A percentile compares a stretch with the other conserved stretches of the same genome.
Conservation (phyloP, 106 monocot genomes). For the Dendrobium huoshanense region DNA sequence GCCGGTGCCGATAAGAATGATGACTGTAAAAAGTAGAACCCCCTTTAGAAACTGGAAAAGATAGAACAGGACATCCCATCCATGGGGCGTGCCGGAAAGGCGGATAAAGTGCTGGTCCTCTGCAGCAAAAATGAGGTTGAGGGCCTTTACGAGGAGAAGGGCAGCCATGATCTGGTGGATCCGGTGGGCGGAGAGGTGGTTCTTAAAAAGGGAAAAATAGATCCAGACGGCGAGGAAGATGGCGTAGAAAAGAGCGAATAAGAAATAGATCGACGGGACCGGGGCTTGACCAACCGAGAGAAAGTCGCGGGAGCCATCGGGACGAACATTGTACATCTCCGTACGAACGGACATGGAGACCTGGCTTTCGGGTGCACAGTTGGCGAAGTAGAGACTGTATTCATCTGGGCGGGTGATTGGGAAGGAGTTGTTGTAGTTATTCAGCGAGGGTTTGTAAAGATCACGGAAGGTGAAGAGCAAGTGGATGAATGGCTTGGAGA, state of each 20-base stretch:
- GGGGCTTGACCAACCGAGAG: constrained; percentile 67
- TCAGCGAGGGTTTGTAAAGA: constrained; percentile 10
- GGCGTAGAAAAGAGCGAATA: constrained; percentile 55
- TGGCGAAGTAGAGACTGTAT: constrained; percentile 73
- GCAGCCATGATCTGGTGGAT: constrained; percentile 84
- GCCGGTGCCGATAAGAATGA: constrained; percentile 85
- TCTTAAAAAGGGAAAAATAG: constrained; percentile 43
- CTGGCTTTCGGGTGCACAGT: constrained; percentile 36
- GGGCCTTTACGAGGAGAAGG: constrained; percentile 51
- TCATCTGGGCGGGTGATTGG: constrained; percentile 62
- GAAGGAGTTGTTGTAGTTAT: constrained; percentile 33
- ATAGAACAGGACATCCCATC: constrained; percentile 92
- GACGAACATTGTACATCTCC: constrained; percentile 56
- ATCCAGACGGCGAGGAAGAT: constrained; percentile 58
- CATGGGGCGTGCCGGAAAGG: constrained; percentile 78
- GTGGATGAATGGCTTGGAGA: constrained; percentile 42
- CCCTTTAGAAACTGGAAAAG: constrained; percentile 85
- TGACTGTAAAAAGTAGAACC: constrained; percentile 80
- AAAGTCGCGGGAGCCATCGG: constrained; percentile 44
- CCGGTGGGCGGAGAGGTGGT: constrained; percentile 45
- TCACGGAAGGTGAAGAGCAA: constrained; percentile 59
- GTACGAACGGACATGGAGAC: constrained; percentile 63
- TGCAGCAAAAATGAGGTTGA: constrained; percentile 69
- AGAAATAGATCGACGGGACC: constrained; percentile 48
- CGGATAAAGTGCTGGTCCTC: constrained; percentile 93